Conservation (phyloP, 2,329 filamentous ascomycete genomes). For the Fusarium liriodendri region DNA sequence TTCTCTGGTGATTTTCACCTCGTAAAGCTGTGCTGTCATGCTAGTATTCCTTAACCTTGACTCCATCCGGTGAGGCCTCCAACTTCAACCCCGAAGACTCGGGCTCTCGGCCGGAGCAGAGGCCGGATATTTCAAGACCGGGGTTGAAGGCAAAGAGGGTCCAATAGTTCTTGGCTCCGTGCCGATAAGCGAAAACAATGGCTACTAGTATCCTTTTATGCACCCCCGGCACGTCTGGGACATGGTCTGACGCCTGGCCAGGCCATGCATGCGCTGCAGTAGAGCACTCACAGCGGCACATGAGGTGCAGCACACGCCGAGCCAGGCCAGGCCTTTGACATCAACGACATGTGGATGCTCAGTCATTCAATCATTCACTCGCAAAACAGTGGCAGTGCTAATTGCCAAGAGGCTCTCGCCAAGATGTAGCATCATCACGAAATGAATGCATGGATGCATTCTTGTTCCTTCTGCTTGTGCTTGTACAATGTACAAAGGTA, state of each 20-base stretch:
- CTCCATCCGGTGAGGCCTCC: not conserved
- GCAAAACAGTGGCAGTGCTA: not conserved
- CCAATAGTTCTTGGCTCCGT: conserved; percentile 34
- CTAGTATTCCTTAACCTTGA: not conserved
- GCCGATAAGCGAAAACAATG: conserved; percentile 41
- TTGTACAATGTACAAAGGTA: conserved; percentile 31
- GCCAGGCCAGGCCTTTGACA: not conserved
- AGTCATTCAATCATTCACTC: not conserved
- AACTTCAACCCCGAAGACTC: not conserved
- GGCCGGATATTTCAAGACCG: not conserved
- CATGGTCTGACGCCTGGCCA: not conserved
- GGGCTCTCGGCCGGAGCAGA: not conserved
- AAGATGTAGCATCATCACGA: conserved; percentile 10
- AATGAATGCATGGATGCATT: conserved; percentile 8
- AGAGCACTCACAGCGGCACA: conserved; percentile 2
- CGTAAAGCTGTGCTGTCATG: not conserved
- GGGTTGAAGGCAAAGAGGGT: conserved; percentile 11
- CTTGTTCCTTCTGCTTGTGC: conserved; percentile 10
- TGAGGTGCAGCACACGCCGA: not conserved
- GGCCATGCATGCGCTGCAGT: not conserved
- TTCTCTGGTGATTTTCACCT: not conserved
- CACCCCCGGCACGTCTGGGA: conserved; percentile 1
- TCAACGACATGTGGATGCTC: not conserved
- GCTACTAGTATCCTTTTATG: conserved; percentile 5
- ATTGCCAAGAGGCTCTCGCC: not conserved